Percentiles rank a stretch among this genome's conserved stretches.
Evolutionary conservation across 1,284 basidiomycete genomes (phyloP).

Genomic region (Pyrrhoderma noxium): DNA sequence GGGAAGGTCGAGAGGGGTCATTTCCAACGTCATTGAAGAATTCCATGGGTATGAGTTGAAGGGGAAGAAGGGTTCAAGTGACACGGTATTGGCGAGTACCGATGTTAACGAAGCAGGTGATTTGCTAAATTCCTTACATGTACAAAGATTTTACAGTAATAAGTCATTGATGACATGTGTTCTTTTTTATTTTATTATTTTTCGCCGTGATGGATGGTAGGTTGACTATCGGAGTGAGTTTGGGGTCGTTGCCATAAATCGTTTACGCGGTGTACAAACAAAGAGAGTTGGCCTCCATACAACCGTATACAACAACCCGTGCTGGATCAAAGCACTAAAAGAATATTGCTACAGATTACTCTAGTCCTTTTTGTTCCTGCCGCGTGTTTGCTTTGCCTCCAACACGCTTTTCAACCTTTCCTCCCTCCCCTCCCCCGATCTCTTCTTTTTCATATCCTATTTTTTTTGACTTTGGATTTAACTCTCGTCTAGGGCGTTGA

Average conservation of each 20-base stretch:
- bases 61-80: neutral
- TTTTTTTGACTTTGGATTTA: neutral
- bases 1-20: slow-evolving; percentile 76
- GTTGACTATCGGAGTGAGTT: too few species aligned
- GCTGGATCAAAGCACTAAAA: neutral
- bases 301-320: too few species aligned
- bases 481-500: too few species aligned
- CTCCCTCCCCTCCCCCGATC: neutral
- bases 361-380: too few species aligned
- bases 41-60: slow-evolving; percentile 46
- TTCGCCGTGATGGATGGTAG: too few species aligned
- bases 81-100: neutral
- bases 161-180: neutral
- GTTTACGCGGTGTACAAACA: too few species aligned
- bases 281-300: too few species aligned
- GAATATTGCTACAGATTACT: neutral
- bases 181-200: neutral
- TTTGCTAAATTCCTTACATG: neutral
- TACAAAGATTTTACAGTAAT: neutral
- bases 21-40: slow-evolving; percentile 71
- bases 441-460: neutral
- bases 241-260: too few species aligned
- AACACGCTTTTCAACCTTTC: too few species aligned
- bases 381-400: slow-evolving; percentile 2
- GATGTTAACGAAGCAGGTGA: slow-evolving; percentile 4